phyloP scores from a whole-genome alignment of 805 yeast genomes.

The Lachancea kluyveri region DNA sequence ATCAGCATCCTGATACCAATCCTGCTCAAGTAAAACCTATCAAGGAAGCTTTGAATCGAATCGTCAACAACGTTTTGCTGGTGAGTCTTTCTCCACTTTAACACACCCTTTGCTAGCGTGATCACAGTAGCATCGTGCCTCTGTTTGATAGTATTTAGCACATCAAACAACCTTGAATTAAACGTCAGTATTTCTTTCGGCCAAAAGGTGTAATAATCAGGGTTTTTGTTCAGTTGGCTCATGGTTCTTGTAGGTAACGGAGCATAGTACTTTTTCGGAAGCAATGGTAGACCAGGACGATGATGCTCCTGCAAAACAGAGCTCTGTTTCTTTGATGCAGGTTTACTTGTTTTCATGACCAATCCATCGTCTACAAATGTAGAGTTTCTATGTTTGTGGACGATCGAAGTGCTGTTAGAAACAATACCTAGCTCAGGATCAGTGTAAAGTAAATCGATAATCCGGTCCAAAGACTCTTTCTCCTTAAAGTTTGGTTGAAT shows the following conservation, averaged over 20 bases:
- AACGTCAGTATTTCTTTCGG: slow-evolving; percentile 70
- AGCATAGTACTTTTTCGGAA: slow-evolving; percentile 10
- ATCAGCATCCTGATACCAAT: slow-evolving; percentile 90
- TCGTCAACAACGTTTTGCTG: slow-evolving; percentile 51
- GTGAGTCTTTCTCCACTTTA: slow-evolving; percentile 68
- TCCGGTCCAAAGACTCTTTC: slow-evolving; percentile 29
- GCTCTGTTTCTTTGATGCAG: background rate
- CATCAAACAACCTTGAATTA: slow-evolving; percentile 59
- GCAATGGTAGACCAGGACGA: slow-evolving; percentile 5
- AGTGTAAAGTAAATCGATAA: slow-evolving; percentile 8
- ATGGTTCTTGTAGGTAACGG: slow-evolving; percentile 11
- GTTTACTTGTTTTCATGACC: slow-evolving; percentile 25
- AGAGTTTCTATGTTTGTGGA: slow-evolving; percentile 6
- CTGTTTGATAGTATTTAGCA: slow-evolving; percentile 64
- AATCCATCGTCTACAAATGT: slow-evolving; percentile 52
- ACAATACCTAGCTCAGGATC: slow-evolving; percentile 2
- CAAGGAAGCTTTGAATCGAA: slow-evolving; percentile 74
- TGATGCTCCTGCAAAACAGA: background rate
- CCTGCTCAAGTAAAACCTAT: slow-evolving; percentile 82
- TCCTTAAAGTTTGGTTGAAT: too few relatives aligned
- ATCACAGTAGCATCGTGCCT: slow-evolving; percentile 92
- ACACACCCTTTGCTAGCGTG: slow-evolving; percentile 87
- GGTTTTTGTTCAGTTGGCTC: slow-evolving; percentile 7
- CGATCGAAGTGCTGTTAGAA: background rate
- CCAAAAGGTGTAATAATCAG: slow-evolving; percentile 34